phyloP scores from a whole-genome alignment of 257 asterid genomes.

The Capsicum rhomboideum region DNA sequence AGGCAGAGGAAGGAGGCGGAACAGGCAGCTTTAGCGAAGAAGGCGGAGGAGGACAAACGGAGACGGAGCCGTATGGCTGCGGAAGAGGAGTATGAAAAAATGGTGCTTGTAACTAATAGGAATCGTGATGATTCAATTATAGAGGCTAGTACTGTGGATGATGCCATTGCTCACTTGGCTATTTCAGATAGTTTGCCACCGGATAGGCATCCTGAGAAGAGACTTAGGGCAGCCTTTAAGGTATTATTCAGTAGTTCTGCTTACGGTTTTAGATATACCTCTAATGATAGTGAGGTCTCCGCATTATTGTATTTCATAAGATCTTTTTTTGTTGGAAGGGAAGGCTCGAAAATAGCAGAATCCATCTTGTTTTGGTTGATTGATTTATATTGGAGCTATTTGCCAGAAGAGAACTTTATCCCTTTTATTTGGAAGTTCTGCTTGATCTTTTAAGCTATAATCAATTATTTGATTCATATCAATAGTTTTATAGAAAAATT shows the following conservation, averaged over 20 bases:
- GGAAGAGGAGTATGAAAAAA: slow-evolving; percentile 82
- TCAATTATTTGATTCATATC: not conserved
- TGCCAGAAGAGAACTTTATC: not conserved
- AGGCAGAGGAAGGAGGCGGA: slow-evolving; percentile 71
- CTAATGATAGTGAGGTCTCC: not conserved
- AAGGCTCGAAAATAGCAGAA: not conserved
- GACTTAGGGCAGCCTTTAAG: slow-evolving; percentile 93
- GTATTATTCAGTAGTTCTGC: slow-evolving; percentile 13
- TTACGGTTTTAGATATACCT: not conserved
- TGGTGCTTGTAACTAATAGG: slow-evolving; percentile 53
- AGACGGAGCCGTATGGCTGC: slow-evolving; percentile 58
- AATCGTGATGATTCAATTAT: slow-evolving; percentile 72
- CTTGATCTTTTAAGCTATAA: not conserved
- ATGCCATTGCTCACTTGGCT: slow-evolving; percentile 70
- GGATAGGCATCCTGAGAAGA: slow-evolving; percentile 93
- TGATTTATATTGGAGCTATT: not conserved
- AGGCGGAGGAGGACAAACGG: slow-evolving; percentile 67
- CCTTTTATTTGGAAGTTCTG: not conserved
- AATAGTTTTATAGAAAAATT: not conserved
- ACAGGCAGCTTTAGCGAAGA: slow-evolving; percentile 47
- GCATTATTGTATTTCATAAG: no score
- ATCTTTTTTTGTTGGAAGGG: not conserved
- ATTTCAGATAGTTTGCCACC: slow-evolving; percentile 49
- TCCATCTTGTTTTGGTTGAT: not conserved
- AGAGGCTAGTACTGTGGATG: slow-evolving; percentile 82